These are phyloP conservation scores for Acer saccharum DNA, from an alignment of 345 rosid genomes.

Conservation along the genomic window DNA sequence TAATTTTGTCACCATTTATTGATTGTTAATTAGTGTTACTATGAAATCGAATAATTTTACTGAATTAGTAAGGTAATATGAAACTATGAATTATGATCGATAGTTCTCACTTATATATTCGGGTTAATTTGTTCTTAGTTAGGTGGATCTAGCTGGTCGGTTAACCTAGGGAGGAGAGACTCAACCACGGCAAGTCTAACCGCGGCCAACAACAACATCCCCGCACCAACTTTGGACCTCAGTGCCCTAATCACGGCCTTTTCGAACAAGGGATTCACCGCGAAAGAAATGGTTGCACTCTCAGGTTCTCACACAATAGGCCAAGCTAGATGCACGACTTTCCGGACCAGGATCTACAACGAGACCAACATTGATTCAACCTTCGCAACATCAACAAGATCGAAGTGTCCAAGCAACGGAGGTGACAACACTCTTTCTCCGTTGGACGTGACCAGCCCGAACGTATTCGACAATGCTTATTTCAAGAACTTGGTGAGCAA, in stretches of 20 bases:
- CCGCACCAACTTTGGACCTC: constrained; percentile 38
- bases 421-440: constrained; percentile 38
- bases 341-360: constrained; percentile 48
- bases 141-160: constrained; percentile 55
- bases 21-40: too few species aligned
- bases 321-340: constrained; percentile 54
- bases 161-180: constrained; percentile 65
- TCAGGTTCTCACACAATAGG: constrained; percentile 63
- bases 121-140: constrained; percentile 29
- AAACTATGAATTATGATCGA: too few species aligned
- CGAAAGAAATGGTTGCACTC: constrained; percentile 64
- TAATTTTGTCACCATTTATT: too few species aligned
- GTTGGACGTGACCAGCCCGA: constrained; percentile 46
- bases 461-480: constrained; percentile 59
- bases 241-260: constrained; percentile 41
- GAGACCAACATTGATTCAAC: constrained; percentile 44
- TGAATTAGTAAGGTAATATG: too few species aligned
- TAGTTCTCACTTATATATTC: background rate
- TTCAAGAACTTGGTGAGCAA: constrained; percentile 48
- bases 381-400: constrained; percentile 35
- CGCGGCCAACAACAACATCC: constrained; percentile 37
- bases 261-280: constrained; percentile 52
- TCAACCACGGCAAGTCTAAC: constrained; percentile 49
- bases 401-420: constrained; percentile 45
- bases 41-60: too few species aligned